Evolutionary conservation across 306 rosid species (phyloP).

Genomic region (Lagenaria siceraria): DNA sequence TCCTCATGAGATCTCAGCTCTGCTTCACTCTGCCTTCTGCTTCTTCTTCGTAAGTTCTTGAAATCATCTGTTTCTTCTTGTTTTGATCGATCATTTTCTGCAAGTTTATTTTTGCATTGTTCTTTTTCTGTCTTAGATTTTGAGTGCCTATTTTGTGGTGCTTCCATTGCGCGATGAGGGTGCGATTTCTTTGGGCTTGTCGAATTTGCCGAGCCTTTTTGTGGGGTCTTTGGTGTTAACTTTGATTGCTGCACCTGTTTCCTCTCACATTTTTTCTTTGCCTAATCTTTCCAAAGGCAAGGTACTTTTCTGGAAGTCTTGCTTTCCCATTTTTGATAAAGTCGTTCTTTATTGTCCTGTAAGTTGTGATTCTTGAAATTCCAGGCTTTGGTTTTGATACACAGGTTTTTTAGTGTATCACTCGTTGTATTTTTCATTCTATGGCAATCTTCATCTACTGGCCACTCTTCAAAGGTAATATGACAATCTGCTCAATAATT

Average conservation of each 20-base stretch:
- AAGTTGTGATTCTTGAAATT: slow-evolving; percentile 57
- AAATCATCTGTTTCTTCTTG: not conserved
- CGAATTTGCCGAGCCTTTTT: slow-evolving; percentile 69
- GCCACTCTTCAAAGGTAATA: slow-evolving; percentile 36
- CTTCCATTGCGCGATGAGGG: slow-evolving; percentile 97
- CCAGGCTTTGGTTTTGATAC: slow-evolving; percentile 97
- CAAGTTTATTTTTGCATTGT: not conserved
- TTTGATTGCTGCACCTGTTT: slow-evolving; percentile 70
- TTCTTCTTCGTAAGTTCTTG: slow-evolving; percentile 70
- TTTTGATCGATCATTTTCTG: not conserved
- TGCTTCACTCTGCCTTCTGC: slow-evolving; percentile 70
- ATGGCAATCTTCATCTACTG: slow-evolving; percentile 62
- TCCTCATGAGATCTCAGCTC: slow-evolving; percentile 71
- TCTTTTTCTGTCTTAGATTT: slow-evolving; percentile 33
- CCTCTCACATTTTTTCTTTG: slow-evolving; percentile 68
- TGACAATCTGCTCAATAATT: slow-evolving; percentile 7
- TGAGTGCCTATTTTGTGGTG: slow-evolving; percentile 91
- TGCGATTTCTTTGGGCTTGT: slow-evolving; percentile 76
- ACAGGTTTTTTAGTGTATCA: slow-evolving; percentile 94
- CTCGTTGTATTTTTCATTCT: slow-evolving; percentile 64
- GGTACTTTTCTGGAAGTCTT: slow-evolving; percentile 21
- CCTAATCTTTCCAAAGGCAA: slow-evolving; percentile 62
- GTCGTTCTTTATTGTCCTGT: slow-evolving; percentile 11
- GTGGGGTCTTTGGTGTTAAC: slow-evolving; percentile 78
- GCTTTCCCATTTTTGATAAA: not conserved